Evolutionary conservation across 2,329 filamentous ascomycete genomes (phyloP), one percentile per base, ranked within the genome.

Genomic region (Talaromyces rugulosus): DNA sequence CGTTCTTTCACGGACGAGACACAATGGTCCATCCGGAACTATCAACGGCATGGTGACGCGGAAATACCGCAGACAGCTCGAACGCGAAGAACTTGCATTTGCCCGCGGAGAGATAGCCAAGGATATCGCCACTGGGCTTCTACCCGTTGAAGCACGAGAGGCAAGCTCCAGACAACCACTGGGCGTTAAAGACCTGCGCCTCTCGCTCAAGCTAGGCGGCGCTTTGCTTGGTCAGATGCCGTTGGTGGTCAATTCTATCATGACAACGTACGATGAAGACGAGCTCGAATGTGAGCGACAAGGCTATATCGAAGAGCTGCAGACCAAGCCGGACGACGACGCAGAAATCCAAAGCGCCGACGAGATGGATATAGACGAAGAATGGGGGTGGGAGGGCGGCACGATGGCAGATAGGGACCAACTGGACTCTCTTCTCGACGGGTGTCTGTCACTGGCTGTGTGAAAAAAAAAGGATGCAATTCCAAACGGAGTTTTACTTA

Each of bases 61-160:
- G 67, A 88, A 86, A 62, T 97, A 94, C 75, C 87, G 86, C 65
- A 83, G 85, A 62, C 90, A 91, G 72, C 81, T 96, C 11, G 85
- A 87, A 60, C 81, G 82, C 54, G 93, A 97, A 74, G 92, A 96
- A 72, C 84, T 89, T 51, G 84, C 86, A 0, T 87, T 85, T 30
- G 83, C 87, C 47, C 82, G 86, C n/a, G 92, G 92, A 4, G 90
- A 93, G 68, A 74, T 96, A 1, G 80, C 84, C 18, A 84, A 91
- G 66, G 90, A 92, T 62, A 88, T 89, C 63, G 75, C 77, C 23
- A 88, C 85, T 55, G 92, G 92, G 1, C 77, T 96, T 31, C 78
- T 97, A 5, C 94, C 93, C 0, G 80, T 92, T 40, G 92, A 97
- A 75, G 86, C 90, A 3, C 92, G 90, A 71, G 88, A 89, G 59